These are phyloP conservation scores for Tolypocladium album DNA, from an alignment of 2,329 filamentous ascomycete genomes.

Conservation along the genomic window DNA sequence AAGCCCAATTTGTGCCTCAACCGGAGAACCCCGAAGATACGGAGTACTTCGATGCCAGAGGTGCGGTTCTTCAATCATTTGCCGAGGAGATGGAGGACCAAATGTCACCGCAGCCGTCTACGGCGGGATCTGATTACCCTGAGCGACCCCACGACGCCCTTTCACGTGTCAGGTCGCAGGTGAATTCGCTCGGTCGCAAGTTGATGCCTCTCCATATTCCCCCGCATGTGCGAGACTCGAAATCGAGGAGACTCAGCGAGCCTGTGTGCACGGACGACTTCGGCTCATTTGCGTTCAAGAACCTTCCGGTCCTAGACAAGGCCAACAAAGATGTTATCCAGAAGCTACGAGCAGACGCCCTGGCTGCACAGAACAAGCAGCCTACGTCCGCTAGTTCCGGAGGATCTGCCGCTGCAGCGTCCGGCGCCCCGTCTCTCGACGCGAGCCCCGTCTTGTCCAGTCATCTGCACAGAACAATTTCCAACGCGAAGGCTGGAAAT, in stretches of 20 bases:
- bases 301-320: constrained; percentile 89
- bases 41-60: constrained; percentile 90
- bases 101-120: constrained; percentile 57
- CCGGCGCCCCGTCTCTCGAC: constrained; percentile 63
- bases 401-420: constrained; percentile 31
- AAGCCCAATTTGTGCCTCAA: constrained; percentile 89
- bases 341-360: constrained; percentile 82
- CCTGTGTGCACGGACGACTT: constrained; percentile 86
- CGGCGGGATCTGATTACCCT: constrained; percentile 63
- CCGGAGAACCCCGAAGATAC: constrained; percentile 94
- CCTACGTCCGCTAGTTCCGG: constrained; percentile 30
- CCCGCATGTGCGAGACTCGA: constrained; percentile 85
- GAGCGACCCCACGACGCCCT: constrained; percentile 92
- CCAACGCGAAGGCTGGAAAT: constrained; percentile 66
- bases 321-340: constrained; percentile 99
- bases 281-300: constrained; percentile 94
- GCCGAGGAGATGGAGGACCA: constrained; percentile 92
- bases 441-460: constrained; percentile 75
- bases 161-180: constrained; percentile 77
- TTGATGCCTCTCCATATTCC: constrained; percentile 95
- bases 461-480: constrained; percentile 71
- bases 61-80: constrained; percentile 86
- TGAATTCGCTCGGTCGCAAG: constrained; percentile 76
- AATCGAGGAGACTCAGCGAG: constrained; percentile 81
- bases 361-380: constrained; percentile 54